Evolutionary conservation across 371 early-diverging fungal species (phyloP), one percentile per base, ranked within the genome.

Genomic region (Paraphysoderma sedebokerense): DNA sequence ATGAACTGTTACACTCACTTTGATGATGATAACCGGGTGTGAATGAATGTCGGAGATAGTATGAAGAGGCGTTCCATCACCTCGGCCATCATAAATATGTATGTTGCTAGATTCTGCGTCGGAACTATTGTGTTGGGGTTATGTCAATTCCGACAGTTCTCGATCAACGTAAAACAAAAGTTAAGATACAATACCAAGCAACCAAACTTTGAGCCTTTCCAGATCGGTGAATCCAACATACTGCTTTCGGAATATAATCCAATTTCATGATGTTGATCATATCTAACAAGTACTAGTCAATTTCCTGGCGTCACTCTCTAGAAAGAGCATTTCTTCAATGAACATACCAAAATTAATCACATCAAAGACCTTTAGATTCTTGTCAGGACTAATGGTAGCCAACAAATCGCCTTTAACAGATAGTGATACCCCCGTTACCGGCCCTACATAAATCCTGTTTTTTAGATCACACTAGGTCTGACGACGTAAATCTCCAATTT

Each of bases 241-340:
- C 67, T 34, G 75, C 65, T 19, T 70, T 66, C 7, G 92, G 90
- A 5, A 77, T 55, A 54, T 73, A 91, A 8, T 71, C 70, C 27
- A 88, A 58, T 52, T 79, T 77, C 56, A 92, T 72, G 65, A 92
- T 87, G 49, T 89, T 90, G 51, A 93, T 90, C 95, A 93, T 93
- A 55, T 93, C 92, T 85, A 56, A 24, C 8, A 11, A 38, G 23
- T 20, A 33, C 0, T n/a, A 48, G 13, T 31, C 47, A 13, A 17
- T 26, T 19, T 20, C 13, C 4, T 23, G 5, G 48, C 6, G 44
- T 19, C 31, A 30, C 17, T 13, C 22, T 36, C 26, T 17, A 40
- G 7, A 23, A 15, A 29, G 27, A 11, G 12, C 15, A 32, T 24
- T 8, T 2, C 3, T 31, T 15, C 19, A 9, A 2, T 6, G 17